Evolutionary conservation across 768 basidiomycete species (phyloP).

Genomic region (Lentinula boryana): DNA sequence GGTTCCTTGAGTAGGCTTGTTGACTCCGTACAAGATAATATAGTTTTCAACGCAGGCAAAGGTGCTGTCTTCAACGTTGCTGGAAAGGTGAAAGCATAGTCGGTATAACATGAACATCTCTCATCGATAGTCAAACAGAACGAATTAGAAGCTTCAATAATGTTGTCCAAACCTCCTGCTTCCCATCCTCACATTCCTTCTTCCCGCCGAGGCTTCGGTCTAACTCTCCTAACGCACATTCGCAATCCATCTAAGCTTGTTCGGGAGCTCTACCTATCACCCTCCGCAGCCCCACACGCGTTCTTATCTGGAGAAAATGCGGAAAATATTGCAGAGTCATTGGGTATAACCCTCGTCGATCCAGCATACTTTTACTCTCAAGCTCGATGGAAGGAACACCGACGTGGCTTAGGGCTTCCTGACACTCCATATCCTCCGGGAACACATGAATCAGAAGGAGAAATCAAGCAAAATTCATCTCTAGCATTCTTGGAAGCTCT

Average conservation of each 20-base stretch:
- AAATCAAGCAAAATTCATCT: slow-evolving; percentile 4
- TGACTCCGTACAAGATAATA: slow-evolving; percentile 43
- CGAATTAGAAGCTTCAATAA: slow-evolving; percentile 77
- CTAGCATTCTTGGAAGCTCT: slow-evolving; percentile 17
- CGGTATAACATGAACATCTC: neutral
- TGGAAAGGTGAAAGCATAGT: slow-evolving; percentile 53
- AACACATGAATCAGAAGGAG: slow-evolving; percentile 4
- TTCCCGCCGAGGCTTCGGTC: slow-evolving; percentile 55
- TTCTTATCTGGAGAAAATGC: slow-evolving; percentile 65
- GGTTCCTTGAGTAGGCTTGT: neutral
- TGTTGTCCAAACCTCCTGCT: slow-evolving; percentile 73
- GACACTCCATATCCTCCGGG: slow-evolving; percentile 49
- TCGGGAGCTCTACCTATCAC: slow-evolving; percentile 66
- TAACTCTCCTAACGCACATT: slow-evolving; percentile 59
- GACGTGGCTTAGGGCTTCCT: slow-evolving; percentile 66
- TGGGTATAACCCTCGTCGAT: slow-evolving; percentile 58
- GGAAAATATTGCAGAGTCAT: slow-evolving; percentile 50
- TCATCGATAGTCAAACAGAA: slow-evolving; percentile 38
- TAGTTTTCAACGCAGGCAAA: slow-evolving; percentile 74
- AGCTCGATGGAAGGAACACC: slow-evolving; percentile 71
- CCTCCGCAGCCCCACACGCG: slow-evolving; percentile 53
- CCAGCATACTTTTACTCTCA: slow-evolving; percentile 77
- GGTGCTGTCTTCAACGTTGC: slow-evolving; percentile 80
- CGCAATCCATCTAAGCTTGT: slow-evolving; percentile 73
- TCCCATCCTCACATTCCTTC: slow-evolving; percentile 54